Percentiles rank a stretch among this genome's conserved stretches.
phyloP scores from a whole-genome alignment of 2,329 filamentous ascomycete genomes.

The Cladosporium sp. region DNA sequence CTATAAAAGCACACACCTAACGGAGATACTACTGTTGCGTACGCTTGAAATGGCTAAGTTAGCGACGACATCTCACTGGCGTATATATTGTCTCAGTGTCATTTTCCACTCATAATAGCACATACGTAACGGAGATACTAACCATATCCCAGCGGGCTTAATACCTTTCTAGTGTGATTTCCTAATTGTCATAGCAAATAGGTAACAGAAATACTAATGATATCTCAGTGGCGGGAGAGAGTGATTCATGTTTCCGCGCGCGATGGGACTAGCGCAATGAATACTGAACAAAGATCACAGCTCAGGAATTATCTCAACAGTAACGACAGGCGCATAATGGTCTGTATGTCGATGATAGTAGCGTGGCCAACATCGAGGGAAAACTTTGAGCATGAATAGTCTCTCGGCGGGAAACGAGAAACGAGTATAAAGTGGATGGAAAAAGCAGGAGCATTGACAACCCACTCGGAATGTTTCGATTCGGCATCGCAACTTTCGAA shows the following conservation, averaged over 20 bases:
- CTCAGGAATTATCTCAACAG: background rate
- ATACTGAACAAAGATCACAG: background rate
- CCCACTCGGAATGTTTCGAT: background rate
- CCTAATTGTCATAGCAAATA: too few relatives aligned
- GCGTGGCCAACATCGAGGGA: background rate
- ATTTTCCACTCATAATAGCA: background rate
- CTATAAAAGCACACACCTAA: background rate
- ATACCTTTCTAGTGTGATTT: too few relatives aligned
- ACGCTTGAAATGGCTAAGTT: too few relatives aligned
- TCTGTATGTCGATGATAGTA: background rate
- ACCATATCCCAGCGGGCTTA: background rate
- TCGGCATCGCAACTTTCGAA: background rate
- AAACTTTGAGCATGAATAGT: background rate
- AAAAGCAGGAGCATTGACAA: background rate
- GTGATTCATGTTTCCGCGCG: background rate
- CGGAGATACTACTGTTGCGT: background rate
- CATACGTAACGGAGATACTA: background rate
- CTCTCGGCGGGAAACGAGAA: background rate
- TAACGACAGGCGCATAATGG: background rate
- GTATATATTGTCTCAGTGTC: background rate
- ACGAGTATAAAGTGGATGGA: background rate
- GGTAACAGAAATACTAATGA: too few relatives aligned
- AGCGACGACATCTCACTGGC: background rate
- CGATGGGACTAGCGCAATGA: background rate
- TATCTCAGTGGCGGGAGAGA: background rate